A percentile compares a stretch with the other conserved stretches of the same genome.
These are phyloP conservation scores for Davidsoniella australis DNA, from an alignment of 2,329 filamentous ascomycete genomes.

Conservation along the genomic window DNA sequence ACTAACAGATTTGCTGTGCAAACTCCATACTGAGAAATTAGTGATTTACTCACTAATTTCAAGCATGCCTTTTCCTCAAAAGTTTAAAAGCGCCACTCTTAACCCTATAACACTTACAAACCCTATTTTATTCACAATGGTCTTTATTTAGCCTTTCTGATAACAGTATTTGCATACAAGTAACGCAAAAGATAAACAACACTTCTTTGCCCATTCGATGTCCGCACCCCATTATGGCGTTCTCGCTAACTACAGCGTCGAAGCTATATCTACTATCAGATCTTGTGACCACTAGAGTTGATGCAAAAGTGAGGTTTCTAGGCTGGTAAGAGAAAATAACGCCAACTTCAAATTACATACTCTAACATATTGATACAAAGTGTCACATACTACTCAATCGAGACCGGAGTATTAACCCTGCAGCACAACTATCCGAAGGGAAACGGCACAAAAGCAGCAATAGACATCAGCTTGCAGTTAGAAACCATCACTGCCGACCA, in stretches of 20 bases:
- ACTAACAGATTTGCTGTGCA: not conserved
- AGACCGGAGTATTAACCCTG: slow-evolving; percentile 45
- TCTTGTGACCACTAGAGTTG: slow-evolving; percentile 32
- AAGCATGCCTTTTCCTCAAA: no score
- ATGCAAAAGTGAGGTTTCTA: slow-evolving; percentile 77
- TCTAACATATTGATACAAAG: not conserved
- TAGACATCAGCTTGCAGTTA: slow-evolving; percentile 58
- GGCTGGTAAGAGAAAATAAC: slow-evolving; percentile 51
- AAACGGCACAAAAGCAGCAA: slow-evolving; percentile 32
- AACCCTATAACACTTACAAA: no score
- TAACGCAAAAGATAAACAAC: no score
- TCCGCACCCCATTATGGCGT: no score
- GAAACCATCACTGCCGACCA: slow-evolving; percentile 44
- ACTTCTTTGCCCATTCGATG: no score
- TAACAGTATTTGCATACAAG: no score
- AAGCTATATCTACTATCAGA: slow-evolving; percentile 47
- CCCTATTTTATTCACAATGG: no score
- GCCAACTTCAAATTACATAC: slow-evolving; percentile 14
- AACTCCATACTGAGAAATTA: no score
- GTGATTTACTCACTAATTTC: no score
- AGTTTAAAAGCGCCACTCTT: no score
- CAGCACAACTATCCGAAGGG: slow-evolving; percentile 45
- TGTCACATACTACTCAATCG: slow-evolving; percentile 33
- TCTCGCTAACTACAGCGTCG: slow-evolving; percentile 44
- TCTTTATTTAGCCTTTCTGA: no score